A percentile compares a stretch with the other conserved stretches of the same genome.
phyloP scores from a whole-genome alignment of 2,329 filamentous ascomycete species.

The Ceratocystiopsis minuta region DNA sequence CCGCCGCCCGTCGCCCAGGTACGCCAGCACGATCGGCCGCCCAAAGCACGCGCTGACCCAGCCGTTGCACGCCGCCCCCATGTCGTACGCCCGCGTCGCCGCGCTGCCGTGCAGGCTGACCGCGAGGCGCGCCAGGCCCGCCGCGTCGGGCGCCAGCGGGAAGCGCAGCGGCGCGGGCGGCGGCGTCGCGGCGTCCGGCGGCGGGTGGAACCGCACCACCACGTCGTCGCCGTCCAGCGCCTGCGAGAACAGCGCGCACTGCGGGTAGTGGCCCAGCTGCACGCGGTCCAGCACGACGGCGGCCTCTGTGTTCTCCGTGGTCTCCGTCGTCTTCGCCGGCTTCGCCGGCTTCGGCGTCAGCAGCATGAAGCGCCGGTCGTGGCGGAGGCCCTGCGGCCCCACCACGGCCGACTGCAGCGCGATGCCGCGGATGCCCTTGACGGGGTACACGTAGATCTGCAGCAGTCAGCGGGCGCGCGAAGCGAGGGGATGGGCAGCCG shows the following conservation, averaged over 20 bases:
- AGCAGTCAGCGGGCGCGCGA: neutral
- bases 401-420: conserved; percentile 33
- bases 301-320: too few species aligned
- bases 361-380: conserved; percentile 58
- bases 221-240: conserved; percentile 20
- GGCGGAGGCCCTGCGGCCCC: conserved; percentile 40
- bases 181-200: neutral
- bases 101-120: conserved; percentile 42
- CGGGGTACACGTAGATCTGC: conserved; percentile 53
- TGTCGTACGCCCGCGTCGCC: conserved; percentile 36
- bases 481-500: too few species aligned
- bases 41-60: conserved; percentile 56
- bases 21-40: conserved; percentile 41
- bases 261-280: conserved; percentile 36
- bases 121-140: conserved; percentile 26
- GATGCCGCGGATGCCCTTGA: conserved; percentile 52
- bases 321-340: conserved; percentile 13
- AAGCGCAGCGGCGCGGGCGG: conserved; percentile 16
- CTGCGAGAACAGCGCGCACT: conserved; percentile 47
- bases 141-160: conserved; percentile 34
- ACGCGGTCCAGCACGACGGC: conserved; percentile 14
- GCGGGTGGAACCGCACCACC: conserved; percentile 26
- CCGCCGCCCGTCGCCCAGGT: conserved; percentile 43
- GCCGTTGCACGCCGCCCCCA: conserved; percentile 38
- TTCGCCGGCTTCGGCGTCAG: conserved; percentile 26